Conservation (phyloP, 257 asterid species). For the Solanum phureja region DNA sequence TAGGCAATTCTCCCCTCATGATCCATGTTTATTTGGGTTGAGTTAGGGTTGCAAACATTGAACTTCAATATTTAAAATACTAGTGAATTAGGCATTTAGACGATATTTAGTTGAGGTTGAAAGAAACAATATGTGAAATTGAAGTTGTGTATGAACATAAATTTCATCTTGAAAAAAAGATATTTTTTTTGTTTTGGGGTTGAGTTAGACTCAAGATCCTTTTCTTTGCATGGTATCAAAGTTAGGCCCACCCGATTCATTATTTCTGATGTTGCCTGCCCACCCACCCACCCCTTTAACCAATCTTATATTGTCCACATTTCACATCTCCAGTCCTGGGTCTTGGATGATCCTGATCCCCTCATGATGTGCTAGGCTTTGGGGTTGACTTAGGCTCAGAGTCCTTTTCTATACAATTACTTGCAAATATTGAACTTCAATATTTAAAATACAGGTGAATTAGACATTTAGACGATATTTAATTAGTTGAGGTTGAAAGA, state of each 20-base stretch:
- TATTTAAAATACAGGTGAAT: no score
- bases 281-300: neutral
- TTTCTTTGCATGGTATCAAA: neutral
- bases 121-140: neutral
- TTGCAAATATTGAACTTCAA: neutral
- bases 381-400: neutral
- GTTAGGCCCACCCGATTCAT: neutral
- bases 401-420: no score
- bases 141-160: neutral
- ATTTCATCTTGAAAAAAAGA: neutral
- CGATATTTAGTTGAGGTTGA: neutral
- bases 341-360: neutral
- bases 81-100: neutral
- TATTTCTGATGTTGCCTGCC: neutral
- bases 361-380: neutral
- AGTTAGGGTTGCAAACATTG: neutral
- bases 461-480: neutral
- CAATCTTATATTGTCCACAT: neutral
- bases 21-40: neutral
- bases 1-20: neutral
- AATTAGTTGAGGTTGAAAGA: neutral
- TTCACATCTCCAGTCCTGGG: no score
- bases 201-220: neutral
- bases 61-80: neutral
- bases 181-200: neutral